Evolutionary conservation across 1,284 basidiomycete species (phyloP).

Genomic region (Sphagnurus paluster): DNA sequence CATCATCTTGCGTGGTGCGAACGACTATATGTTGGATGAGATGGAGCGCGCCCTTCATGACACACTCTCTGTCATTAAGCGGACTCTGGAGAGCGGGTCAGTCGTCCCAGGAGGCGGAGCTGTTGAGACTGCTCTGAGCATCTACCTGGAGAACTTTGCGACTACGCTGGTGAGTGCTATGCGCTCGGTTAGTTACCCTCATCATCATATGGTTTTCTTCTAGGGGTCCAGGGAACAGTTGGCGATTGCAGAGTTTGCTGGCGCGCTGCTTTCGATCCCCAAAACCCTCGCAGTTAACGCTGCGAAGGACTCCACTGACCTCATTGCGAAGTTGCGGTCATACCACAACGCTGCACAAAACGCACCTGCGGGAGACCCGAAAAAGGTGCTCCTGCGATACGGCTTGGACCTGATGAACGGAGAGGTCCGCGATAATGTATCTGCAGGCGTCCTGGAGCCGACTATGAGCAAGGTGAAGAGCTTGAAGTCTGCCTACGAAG

Average conservation of each 20-base stretch:
- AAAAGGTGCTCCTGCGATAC: conserved; percentile 92
- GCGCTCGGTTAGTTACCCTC: conserved; percentile 26
- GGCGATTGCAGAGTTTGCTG: conserved; percentile 97
- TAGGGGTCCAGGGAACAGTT: conserved; percentile 98
- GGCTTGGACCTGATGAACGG: conserved; percentile 95
- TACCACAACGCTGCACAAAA: conserved; percentile 98
- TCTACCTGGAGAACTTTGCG: conserved; percentile 99
- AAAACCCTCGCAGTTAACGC: conserved; percentile 98
- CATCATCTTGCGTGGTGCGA: conserved; percentile 94
- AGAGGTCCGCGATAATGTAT: conserved; percentile 92
- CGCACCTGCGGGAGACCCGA: conserved; percentile 88
- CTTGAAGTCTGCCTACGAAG: conserved; percentile 96
- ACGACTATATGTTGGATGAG: conserved; percentile 99
- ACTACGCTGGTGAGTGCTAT: conserved; percentile 91
- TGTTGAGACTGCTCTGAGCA: conserved; percentile 95
- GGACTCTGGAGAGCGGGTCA: conserved; percentile 93
- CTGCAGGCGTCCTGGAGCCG: conserved; percentile 93
- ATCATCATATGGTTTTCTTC: conserved; percentile 16
- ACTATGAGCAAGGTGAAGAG: conserved; percentile 97
- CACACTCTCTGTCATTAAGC: conserved; percentile 93
- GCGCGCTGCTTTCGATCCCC: conserved; percentile 91
- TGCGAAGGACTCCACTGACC: conserved; percentile 97
- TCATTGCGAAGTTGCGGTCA: conserved; percentile 95
- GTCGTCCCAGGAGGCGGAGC: conserved; percentile 98
- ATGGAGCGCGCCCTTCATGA: conserved; percentile 99